phyloP scores from a whole-genome alignment of 768 basidiomycete species.

The Polyporus arcularius region DNA sequence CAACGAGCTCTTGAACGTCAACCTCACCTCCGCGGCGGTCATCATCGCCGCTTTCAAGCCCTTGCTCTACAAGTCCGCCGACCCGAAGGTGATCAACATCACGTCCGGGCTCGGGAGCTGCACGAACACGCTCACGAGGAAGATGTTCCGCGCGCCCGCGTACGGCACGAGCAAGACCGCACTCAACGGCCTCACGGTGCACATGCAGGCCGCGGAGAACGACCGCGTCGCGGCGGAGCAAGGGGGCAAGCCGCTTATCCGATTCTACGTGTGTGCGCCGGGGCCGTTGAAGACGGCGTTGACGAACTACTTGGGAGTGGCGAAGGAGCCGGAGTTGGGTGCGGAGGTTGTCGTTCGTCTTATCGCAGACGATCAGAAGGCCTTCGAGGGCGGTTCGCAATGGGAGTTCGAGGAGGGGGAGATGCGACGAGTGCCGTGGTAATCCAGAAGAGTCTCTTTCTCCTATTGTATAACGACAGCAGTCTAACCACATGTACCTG shows the following conservation, averaged over 20 bases:
- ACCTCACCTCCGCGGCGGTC: constrained; percentile 1
- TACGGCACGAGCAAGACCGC: constrained; percentile 3
- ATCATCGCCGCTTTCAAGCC: background rate
- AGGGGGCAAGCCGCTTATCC: background rate
- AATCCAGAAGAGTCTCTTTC: background rate
- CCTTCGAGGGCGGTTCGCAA: constrained; percentile 1
- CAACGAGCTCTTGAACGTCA: background rate
- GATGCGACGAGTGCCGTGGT: background rate
- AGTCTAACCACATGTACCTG: too few species aligned
- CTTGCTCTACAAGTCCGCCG: background rate
- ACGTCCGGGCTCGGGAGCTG: constrained; percentile 3
- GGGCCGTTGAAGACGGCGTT: constrained; percentile 1
- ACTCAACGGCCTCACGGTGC: background rate
- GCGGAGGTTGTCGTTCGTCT: background rate
- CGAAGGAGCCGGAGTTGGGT: background rate
- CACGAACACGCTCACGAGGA: constrained; percentile 1
- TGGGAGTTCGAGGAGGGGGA: constrained; percentile 1
- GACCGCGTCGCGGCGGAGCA: background rate
- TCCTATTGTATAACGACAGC: too few species aligned
- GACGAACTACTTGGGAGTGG: background rate
- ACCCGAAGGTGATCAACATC: constrained; percentile 3
- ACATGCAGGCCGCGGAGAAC: constrained; percentile 6
- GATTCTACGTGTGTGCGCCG: background rate
- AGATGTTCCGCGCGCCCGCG: background rate
- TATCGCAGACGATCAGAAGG: background rate